Evolutionary conservation across 352 stramenopile species (phyloP).

Genomic region (Pythium volutum): DNA sequence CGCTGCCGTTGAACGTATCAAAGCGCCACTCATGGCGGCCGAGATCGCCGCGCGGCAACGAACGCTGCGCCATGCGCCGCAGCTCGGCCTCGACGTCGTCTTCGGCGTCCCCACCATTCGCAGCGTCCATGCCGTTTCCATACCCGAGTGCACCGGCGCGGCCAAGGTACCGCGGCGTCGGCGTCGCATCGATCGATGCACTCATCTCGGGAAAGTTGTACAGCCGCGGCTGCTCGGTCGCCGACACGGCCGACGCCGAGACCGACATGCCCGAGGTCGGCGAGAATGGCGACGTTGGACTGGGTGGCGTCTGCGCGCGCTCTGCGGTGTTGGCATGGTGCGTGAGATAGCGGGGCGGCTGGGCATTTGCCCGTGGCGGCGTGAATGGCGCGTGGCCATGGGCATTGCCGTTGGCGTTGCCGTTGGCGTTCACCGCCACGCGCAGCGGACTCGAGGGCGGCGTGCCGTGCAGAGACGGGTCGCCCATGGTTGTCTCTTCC

Average conservation of each 20-base stretch:
- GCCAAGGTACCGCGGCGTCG: conserved; percentile 71
- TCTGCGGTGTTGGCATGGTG: conserved; percentile 13
- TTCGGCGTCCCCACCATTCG: conserved; percentile 31
- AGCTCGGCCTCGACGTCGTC: conserved; percentile 79
- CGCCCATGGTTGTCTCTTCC: conserved; percentile 13
- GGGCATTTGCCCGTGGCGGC: conserved; percentile 1
- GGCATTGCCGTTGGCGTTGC: no score
- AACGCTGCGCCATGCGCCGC: conserved; percentile 70
- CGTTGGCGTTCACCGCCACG: conserved; percentile 3
- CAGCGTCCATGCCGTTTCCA: conserved; percentile 5
- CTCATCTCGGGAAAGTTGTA: conserved; percentile 79
- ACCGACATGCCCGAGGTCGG: conserved; percentile 72
- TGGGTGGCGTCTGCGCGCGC: conserved; percentile 29
- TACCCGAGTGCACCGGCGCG: conserved; percentile 27
- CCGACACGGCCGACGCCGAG: conserved; percentile 75
- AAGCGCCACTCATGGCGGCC: conserved; percentile 74
- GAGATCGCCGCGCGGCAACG: conserved; percentile 73
- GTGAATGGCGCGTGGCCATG: conserved; percentile 18
- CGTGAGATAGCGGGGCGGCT: conserved; percentile 40
- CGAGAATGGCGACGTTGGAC: conserved; percentile 51
- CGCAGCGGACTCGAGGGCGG: conserved; percentile 56
- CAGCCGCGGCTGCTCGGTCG: conserved; percentile 59
- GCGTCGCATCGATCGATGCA: conserved; percentile 75
- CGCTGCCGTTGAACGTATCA: conserved; percentile 42
- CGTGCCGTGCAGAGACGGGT: conserved; percentile 37